Percentiles rank a stretch among this genome's conserved stretches.
phyloP scores from a whole-genome alignment of 228 moss, liverwort and hornwort species.

The Sphagnum fallax region DNA sequence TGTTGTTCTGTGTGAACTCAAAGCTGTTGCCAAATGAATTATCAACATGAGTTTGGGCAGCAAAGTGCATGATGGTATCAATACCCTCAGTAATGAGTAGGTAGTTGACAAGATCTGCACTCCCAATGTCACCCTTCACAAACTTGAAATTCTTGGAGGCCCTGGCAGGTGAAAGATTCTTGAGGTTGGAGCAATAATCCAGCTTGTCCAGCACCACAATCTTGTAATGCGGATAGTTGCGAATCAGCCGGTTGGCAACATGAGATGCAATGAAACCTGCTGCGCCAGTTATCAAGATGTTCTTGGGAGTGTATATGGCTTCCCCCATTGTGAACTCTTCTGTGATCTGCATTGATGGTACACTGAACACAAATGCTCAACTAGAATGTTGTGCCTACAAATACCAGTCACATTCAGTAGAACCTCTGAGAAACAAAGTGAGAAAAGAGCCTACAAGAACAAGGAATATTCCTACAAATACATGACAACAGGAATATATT shows the following conservation, averaged over 20 bases:
- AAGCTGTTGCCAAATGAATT: conserved; percentile 91
- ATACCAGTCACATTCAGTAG: too few relatives aligned
- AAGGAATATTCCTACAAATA: too few relatives aligned
- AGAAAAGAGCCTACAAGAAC: too few relatives aligned
- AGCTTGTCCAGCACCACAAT: conserved; percentile 86
- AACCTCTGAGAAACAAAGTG: too few relatives aligned
- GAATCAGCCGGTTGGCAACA: conserved; percentile 68
- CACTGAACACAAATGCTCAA: too few relatives aligned
- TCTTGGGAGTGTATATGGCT: conserved; percentile 50
- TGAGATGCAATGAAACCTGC: conserved; percentile 86
- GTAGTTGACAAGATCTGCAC: conserved; percentile 77
- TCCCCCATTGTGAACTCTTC: conserved; percentile 29
- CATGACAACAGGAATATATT: too few relatives aligned
- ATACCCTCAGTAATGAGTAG: conserved; percentile 71
- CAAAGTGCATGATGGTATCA: conserved; percentile 92
- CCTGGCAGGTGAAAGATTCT: conserved; percentile 60
- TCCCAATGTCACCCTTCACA: conserved; percentile 79
- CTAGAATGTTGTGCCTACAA: too few relatives aligned
- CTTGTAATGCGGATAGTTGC: conserved; percentile 77
- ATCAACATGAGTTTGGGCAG: conserved; percentile 82
- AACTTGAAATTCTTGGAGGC: conserved; percentile 73
- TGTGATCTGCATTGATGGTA: too few relatives aligned
- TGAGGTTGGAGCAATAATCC: conserved; percentile 82
- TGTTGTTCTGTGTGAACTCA: conserved; percentile 90
- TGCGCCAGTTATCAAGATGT: conserved; percentile 74